A percentile compares a stretch with the other conserved stretches of the same genome.
Evolutionary conservation across 1,284 basidiomycete genomes (phyloP).

Genomic region (Leccinum fuscescens): DNA sequence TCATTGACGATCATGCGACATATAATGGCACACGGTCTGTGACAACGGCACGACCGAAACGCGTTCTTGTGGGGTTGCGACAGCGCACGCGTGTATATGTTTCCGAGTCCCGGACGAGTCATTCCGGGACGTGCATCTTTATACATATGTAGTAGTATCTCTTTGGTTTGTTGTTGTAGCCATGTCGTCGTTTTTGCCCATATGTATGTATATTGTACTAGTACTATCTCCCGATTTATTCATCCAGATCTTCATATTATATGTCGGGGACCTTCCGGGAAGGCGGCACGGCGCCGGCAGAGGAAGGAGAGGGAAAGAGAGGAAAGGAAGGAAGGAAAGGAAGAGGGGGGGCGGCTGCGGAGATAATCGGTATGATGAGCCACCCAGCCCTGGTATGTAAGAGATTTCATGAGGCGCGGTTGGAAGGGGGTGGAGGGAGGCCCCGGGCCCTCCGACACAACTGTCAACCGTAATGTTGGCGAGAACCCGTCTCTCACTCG

Average conservation of each 20-base stretch:
- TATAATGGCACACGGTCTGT: constrained; percentile 51
- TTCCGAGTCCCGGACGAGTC: not conserved
- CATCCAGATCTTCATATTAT: constrained; percentile 8
- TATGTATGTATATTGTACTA: not conserved
- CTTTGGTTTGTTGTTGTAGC: constrained; percentile 7
- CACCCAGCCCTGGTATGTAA: not conserved
- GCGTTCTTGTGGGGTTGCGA: constrained; percentile 9
- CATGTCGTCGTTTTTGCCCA: not conserved
- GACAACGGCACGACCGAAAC: constrained; percentile 6
- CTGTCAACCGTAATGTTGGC: not conserved
- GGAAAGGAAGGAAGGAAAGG: not conserved
- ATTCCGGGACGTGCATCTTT: constrained; percentile 10
- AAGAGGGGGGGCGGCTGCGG: not conserved
- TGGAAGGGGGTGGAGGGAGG: not conserved
- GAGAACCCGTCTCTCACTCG: not conserved
- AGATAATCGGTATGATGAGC: not conserved
- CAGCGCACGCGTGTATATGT: not conserved
- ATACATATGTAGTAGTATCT: not conserved
- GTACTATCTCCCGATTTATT: not conserved
- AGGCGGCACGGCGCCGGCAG: not conserved
- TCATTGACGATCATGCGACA: constrained; percentile 66
- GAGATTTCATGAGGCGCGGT: constrained; percentile 1
- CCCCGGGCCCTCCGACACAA: not conserved
- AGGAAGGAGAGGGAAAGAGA: not conserved
- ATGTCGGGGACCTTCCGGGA: constrained; percentile 1